Evolutionary conservation across 345 rosid species (phyloP).

Genomic region (Physaria fendleri): DNA sequence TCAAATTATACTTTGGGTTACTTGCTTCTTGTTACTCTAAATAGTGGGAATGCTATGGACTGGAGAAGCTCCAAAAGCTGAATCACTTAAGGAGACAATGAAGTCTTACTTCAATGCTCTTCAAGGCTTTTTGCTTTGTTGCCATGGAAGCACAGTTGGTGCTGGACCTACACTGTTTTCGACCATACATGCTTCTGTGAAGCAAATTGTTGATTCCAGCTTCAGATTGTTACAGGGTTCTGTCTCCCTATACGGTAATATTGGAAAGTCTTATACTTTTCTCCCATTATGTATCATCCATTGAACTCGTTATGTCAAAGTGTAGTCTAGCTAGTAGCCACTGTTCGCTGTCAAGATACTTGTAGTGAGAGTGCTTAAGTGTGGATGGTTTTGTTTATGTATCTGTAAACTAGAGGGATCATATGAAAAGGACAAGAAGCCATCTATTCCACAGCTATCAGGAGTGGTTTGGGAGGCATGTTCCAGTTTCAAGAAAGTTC

Average conservation of each 20-base stretch:
- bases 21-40: not conserved
- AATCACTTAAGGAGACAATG: slow-evolving; percentile 66
- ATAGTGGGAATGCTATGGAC: slow-evolving; percentile 93
- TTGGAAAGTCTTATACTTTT: not conserved
- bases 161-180: slow-evolving; percentile 87
- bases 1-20: not conserved
- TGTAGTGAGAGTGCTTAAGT: not conserved
- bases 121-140: slow-evolving; percentile 77
- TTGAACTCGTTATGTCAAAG: not conserved
- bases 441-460: slow-evolving; percentile 48
- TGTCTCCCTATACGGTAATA: slow-evolving; percentile 54
- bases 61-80: slow-evolving; percentile 60
- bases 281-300: not conserved
- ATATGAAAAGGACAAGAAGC: slow-evolving; percentile 36
- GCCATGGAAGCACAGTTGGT: slow-evolving; percentile 72
- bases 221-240: slow-evolving; percentile 74
- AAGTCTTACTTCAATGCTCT: slow-evolving; percentile 55
- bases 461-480: slow-evolving; percentile 94
- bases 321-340: not conserved
- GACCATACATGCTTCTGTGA: slow-evolving; percentile 46
- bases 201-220: slow-evolving; percentile 76
- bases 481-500: slow-evolving; percentile 68
- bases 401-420: slow-evolving; percentile 40
- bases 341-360: not conserved
- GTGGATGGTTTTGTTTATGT: not conserved